Evolutionary conservation across 768 basidiomycete genomes (phyloP).

Genomic region (Lactarius hatsudake): DNA sequence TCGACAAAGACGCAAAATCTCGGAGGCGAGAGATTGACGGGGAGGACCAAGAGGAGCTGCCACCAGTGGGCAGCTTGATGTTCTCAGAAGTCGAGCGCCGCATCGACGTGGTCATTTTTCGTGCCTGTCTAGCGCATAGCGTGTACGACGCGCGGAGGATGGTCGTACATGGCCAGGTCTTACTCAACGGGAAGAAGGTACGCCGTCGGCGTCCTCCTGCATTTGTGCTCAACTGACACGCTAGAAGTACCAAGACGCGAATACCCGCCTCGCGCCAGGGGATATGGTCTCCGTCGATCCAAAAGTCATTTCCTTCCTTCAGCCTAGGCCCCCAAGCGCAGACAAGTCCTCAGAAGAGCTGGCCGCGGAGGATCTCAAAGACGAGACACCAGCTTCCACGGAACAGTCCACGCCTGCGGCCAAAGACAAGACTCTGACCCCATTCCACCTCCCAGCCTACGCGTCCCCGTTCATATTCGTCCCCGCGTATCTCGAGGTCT

Average conservation of each 20-base stretch:
- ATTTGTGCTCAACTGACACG: not conserved
- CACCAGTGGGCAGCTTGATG: slow-evolving; percentile 95
- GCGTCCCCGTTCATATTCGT: slow-evolving; percentile 92
- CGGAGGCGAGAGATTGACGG: slow-evolving; percentile 43
- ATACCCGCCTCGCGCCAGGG: slow-evolving; percentile 86
- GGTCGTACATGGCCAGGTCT: slow-evolving; percentile 83
- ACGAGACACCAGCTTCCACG: slow-evolving; percentile 21
- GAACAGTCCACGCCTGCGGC: slow-evolving; percentile 3
- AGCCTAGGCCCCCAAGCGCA: slow-evolving; percentile 33
- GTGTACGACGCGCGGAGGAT: slow-evolving; percentile 87
- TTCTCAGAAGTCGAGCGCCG: slow-evolving; percentile 91
- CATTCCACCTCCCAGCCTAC: slow-evolving; percentile 83
- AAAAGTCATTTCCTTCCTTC: slow-evolving; percentile 69
- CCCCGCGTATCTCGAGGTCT: slow-evolving; percentile 85
- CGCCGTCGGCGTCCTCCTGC: slow-evolving; percentile 29
- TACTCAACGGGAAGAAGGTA: slow-evolving; percentile 88
- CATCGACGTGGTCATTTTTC: slow-evolving; percentile 89
- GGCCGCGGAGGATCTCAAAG: slow-evolving; percentile 28
- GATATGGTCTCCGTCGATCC: slow-evolving; percentile 94
- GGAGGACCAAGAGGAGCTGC: slow-evolving; percentile 54
- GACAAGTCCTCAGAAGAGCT: slow-evolving; percentile 26
- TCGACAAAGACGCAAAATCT: slow-evolving; percentile 40
- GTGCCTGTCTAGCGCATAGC: slow-evolving; percentile 82
- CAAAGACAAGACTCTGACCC: slow-evolving; percentile 43
- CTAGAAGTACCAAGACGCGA: slow-evolving; percentile 73